Evolutionary conservation across 345 rosid genomes (phyloP).

Genomic region (Brassica juncea): DNA sequence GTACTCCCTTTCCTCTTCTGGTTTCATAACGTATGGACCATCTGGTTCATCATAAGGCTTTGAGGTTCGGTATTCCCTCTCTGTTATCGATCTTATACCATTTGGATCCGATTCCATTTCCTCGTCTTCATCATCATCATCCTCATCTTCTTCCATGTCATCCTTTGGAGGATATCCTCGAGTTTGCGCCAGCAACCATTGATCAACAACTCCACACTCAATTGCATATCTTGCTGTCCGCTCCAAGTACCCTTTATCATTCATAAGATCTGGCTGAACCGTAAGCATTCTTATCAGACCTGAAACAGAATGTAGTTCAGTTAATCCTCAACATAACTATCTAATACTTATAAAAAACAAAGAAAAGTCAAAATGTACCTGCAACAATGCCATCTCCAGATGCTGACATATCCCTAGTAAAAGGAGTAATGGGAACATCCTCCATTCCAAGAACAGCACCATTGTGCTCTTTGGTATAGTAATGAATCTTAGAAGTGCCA

Average conservation of each 20-base stretch:
- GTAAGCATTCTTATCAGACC: slow-evolving; percentile 87
- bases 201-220: slow-evolving; percentile 81
- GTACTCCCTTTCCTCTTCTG: slow-evolving; percentile 39
- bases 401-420: slow-evolving; percentile 80
- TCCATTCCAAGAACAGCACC: slow-evolving; percentile 81
- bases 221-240: slow-evolving; percentile 68
- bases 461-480: slow-evolving; percentile 73
- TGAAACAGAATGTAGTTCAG: slow-evolving; percentile 38
- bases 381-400: slow-evolving; percentile 95
- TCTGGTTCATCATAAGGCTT: slow-evolving; percentile 42
- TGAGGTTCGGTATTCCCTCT: slow-evolving; percentile 58
- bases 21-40: slow-evolving; percentile 44
- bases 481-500: slow-evolving; percentile 90
- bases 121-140: slow-evolving; percentile 39
- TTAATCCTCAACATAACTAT: background rate
- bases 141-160: slow-evolving; percentile 44
- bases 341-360: background rate
- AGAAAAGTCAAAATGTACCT: slow-evolving; percentile 46
- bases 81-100: slow-evolving; percentile 69
- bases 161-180: slow-evolving; percentile 78
- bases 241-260: slow-evolving; percentile 67
- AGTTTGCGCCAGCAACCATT: slow-evolving; percentile 63
- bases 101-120: slow-evolving; percentile 54
- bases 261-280: slow-evolving; percentile 62
- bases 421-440: slow-evolving; percentile 79